A percentile compares a stretch with the other conserved stretches of the same genome.
phyloP scores from a whole-genome alignment of 2,329 filamentous ascomycete species.

The Cladorrhinum sp. region DNA sequence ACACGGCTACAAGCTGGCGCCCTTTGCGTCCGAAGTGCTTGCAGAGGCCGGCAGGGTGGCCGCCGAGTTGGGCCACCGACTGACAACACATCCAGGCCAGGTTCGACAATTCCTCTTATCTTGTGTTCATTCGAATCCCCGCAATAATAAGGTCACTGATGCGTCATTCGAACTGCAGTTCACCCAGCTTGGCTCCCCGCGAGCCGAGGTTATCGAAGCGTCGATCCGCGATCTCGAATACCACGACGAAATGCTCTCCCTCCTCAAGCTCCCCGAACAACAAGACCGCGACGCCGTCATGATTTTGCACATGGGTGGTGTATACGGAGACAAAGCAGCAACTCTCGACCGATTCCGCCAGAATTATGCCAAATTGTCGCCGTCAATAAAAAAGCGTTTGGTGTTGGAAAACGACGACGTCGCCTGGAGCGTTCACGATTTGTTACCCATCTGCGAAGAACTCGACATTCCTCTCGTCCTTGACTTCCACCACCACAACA shows the following conservation, averaged over 20 bases:
- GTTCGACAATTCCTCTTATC: constrained; percentile 31
- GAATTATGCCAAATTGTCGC: constrained; percentile 66
- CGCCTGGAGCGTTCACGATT: constrained; percentile 85
- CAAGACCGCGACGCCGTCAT: constrained; percentile 83
- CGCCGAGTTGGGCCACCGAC: constrained; percentile 73
- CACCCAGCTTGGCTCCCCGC: constrained; percentile 84
- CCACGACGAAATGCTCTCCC: constrained; percentile 77
- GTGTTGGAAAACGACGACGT: constrained; percentile 96
- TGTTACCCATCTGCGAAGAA: constrained; percentile 87
- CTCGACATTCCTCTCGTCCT: constrained; percentile 90
- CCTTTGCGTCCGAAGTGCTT: constrained; percentile 76
- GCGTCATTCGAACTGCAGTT: constrained; percentile 48
- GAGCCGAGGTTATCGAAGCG: constrained; percentile 70
- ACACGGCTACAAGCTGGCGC: constrained; percentile 79
- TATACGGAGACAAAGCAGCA: constrained; percentile 80
- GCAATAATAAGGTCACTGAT: neutral
- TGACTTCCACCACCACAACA: constrained; percentile 95
- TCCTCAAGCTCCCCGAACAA: constrained; percentile 75
- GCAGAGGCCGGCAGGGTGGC: constrained; percentile 74
- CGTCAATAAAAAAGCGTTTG: constrained; percentile 71
- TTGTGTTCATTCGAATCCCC: neutral
- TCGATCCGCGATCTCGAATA: constrained; percentile 82
- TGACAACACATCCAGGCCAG: constrained; percentile 88
- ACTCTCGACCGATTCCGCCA: constrained; percentile 74
- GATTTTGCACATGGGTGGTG: constrained; percentile 90